Base-by-base conservation (phyloP, 1,284 basidiomycete genomes). In the Amylostereum areolatum region DNA sequence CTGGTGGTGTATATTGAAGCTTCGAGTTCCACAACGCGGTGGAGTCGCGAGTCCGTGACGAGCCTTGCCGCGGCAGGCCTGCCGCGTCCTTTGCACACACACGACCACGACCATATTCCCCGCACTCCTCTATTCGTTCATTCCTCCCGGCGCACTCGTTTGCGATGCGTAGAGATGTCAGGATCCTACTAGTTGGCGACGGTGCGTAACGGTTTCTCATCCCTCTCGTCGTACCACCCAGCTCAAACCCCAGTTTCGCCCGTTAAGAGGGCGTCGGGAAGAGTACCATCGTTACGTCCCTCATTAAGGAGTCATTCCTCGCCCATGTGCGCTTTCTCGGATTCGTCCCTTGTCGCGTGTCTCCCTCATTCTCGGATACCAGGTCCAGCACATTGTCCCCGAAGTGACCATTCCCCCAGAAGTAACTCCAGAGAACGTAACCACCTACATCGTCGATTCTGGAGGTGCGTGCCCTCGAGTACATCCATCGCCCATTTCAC, bases 401-500 rank as follows among this genome's bases (percentile, higher is more conserved):
- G 93, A 97, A 69, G 92, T 97, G 43, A 97, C 94, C 4, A 95
- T 97, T 51, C 94, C 94, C 6, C 92, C 93, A 62, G 91, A 94
- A 68, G 92, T 96, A 43, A 95, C 93, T 18, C 91, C 94, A 43
- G 92, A 94, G 73, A 93, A 95, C 64, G 91, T 96, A 34, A 96
- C 94, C 1, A 97, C 93, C 4, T 91, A 94, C 62, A 96, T 97
- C 54, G 89, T 97, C 45, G 94, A 97, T 67, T 93, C 94, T 43
- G 93, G 92, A 63, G 86, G 93, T 93, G 61, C 55, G 83, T 75
- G 32, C 28, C 45, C 30, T 6, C 24, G 18, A 18, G 18, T 18
- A 18, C 18, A 18, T 18, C 18, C 18, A 18, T 18, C 40, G 48
- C 40, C 47, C 42, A 46, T 59, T 24, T 30, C 10, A 18, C 42